Evolutionary conservation across 371 early-diverging fungal genomes (phyloP), one percentile per base, ranked within the genome.

Genomic region (Zychaea mexicana): DNA sequence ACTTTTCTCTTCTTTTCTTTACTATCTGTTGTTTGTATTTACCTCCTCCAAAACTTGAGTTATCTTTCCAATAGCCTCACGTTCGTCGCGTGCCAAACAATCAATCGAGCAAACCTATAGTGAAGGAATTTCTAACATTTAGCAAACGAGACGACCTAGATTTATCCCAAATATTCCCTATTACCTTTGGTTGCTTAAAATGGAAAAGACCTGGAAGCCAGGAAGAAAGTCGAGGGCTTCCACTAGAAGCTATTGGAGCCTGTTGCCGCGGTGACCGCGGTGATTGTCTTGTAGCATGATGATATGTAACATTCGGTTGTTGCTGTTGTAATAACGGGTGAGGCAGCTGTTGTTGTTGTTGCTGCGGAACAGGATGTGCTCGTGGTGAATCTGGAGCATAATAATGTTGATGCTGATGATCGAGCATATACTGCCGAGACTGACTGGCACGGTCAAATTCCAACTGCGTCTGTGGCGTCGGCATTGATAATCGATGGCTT

Each of bases 51-150:
- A 45, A 2, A 78, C 75, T 52, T 76, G 75, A n/a, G 69, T 61
- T 21, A 78, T 63, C 31, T 81, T 81, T 21, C 75, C 77, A 32
- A 81, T 65, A 4, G 82, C 82, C 28, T 81, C 82, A 46, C 72
- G 49, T 30, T 78, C 78, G 55, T 78, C 77, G 60, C 76, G 61
- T 28, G 82, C 82, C 27, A 61, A 53, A 45, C 82, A 81, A 66
- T 76, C 75, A 46, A 81, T 61, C 0, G 82, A 76, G 46, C 78
- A 78, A 2, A 79, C 69, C 62, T 79, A 70, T 1, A n/a, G n/a
- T n/a, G n/a, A n/a, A n/a, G 55, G 59, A 85, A 72, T 81, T 71
- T 60, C 61, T 73, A 71, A 67, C 52, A 65, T 57, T 15, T 45
- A 33, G 38, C 36, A 33, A 38, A 33, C n/a, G 3, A 33, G 32